phyloP scores from a whole-genome alignment of 148 eudicot species.

The Rhododendron vialii region DNA sequence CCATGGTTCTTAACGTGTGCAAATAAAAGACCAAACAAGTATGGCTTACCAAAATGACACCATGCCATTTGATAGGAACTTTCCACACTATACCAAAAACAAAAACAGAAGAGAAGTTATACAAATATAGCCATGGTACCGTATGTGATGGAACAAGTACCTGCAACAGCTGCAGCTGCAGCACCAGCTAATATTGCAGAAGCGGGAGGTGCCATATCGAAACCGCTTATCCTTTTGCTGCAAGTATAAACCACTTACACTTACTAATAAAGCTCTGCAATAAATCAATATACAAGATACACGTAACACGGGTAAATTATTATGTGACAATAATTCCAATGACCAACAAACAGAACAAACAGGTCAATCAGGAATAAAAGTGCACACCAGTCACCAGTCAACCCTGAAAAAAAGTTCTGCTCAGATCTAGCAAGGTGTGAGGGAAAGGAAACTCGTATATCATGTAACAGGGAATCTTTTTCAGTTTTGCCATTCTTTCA shows the following conservation, averaged over 20 bases:
- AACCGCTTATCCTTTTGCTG: constrained; percentile 97
- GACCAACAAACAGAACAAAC: not conserved
- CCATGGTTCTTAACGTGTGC: constrained; percentile 23
- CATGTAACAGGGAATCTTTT: not conserved
- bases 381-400: not conserved
- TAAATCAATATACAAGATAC: not conserved
- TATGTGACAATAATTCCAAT: no score
- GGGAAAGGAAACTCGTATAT: not conserved
- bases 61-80: constrained; percentile 72
- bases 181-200: constrained; percentile 71
- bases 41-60: constrained; percentile 84
- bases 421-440: not conserved
- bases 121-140: constrained; percentile 19
- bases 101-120: constrained; percentile 50
- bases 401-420: not conserved
- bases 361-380: not conserved
- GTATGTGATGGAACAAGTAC: constrained; percentile 36
- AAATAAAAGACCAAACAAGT: constrained; percentile 44
- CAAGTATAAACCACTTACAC: constrained; percentile 22
- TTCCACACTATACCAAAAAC: constrained; percentile 75
- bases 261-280: not conserved
- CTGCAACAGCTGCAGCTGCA: constrained; percentile 36
- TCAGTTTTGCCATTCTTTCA: not conserved
- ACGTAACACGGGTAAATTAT: not conserved
- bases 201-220: constrained; percentile 97